phyloP scores from a whole-genome alignment of 768 basidiomycete species.

The Ramaria sp. region DNA sequence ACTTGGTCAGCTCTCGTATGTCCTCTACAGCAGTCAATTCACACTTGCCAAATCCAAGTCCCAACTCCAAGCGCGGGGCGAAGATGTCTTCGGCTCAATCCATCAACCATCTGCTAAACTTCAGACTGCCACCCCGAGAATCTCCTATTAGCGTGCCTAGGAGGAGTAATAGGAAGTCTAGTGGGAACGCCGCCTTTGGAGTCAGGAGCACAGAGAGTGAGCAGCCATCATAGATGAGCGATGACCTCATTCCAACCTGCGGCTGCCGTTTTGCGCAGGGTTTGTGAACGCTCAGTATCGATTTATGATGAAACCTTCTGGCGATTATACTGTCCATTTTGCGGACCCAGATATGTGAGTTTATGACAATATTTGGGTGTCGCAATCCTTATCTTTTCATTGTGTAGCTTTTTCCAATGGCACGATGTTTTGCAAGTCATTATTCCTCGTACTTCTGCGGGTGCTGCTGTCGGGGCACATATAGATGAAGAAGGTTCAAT shows the following conservation, averaged over 20 bases:
- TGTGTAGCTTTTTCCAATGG: slow-evolving; percentile 84
- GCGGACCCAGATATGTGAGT: slow-evolving; percentile 94
- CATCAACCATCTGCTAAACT: slow-evolving; percentile 85
- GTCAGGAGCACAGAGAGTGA: slow-evolving; percentile 89
- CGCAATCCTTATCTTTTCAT: slow-evolving; percentile 7
- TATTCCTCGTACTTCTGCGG: slow-evolving; percentile 72
- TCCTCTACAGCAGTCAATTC: not conserved
- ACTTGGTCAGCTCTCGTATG: not conserved
- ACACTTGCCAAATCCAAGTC: not conserved
- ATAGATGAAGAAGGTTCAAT: slow-evolving; percentile 49
- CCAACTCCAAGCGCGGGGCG: slow-evolving; percentile 1
- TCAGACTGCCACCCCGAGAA: slow-evolving; percentile 84
- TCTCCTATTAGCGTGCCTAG: slow-evolving; percentile 53
- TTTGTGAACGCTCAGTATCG: slow-evolving; percentile 96
- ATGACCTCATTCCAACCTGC: slow-evolving; percentile 12
- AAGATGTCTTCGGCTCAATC: slow-evolving; percentile 8
- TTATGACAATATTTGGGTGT: not conserved
- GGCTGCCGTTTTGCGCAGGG: slow-evolving; percentile 34
- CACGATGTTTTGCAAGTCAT: slow-evolving; percentile 91
- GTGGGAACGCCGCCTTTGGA: slow-evolving; percentile 39
- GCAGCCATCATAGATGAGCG: slow-evolving; percentile 24
- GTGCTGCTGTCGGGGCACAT: slow-evolving; percentile 48
- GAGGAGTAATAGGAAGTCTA: slow-evolving; percentile 55
- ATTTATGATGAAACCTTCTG: slow-evolving; percentile 88
- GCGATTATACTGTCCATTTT: slow-evolving; percentile 91